Conservation (phyloP, 2,329 filamentous ascomycete species). For the Pestalotiopsis sp. region DNA sequence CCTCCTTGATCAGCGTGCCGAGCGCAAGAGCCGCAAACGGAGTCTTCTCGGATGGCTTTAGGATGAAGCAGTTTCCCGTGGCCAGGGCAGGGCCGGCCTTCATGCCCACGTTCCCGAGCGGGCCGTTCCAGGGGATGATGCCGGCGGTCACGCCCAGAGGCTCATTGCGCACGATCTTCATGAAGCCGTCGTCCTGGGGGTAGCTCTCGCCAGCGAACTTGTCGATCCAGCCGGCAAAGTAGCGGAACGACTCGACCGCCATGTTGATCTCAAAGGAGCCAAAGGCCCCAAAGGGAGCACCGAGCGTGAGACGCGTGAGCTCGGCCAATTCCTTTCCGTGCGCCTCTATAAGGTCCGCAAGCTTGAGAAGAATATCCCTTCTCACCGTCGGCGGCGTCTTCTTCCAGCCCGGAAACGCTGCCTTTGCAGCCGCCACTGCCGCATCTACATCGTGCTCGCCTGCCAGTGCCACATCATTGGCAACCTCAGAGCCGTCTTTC, state of each 20-base stretch:
- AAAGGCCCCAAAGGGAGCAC: constrained; percentile 19
- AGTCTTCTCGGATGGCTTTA: constrained; percentile 41
- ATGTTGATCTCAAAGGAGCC: constrained; percentile 18
- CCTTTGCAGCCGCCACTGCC: constrained; percentile 49
- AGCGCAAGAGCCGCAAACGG: constrained; percentile 33
- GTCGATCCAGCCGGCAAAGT: constrained; percentile 31
- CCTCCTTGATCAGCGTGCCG: constrained; percentile 32
- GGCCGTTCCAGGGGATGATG: constrained; percentile 43
- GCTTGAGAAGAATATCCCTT: background rate
- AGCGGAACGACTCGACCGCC: constrained; percentile 19
- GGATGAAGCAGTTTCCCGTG: constrained; percentile 38
- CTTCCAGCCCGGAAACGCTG: constrained; percentile 40
- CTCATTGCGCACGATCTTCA: constrained; percentile 1
- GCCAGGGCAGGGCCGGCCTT: constrained; percentile 40
- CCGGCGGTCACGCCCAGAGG: constrained; percentile 10
- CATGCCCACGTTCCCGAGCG: constrained; percentile 36
- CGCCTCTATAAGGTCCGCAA: constrained; percentile 4
- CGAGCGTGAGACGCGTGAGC: constrained; percentile 47
- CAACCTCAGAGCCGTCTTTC: constrained; percentile 48
- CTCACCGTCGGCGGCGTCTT: background rate
- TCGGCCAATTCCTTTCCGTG: constrained; percentile 31
- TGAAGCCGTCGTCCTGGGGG: constrained; percentile 36
- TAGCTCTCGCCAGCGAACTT: constrained; percentile 33
- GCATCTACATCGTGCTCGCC: constrained; percentile 47
- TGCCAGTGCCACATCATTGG: constrained; percentile 48